Conservation (phyloP, 495 filamentous ascomycete species). For the Penicillium goetzii region DNA sequence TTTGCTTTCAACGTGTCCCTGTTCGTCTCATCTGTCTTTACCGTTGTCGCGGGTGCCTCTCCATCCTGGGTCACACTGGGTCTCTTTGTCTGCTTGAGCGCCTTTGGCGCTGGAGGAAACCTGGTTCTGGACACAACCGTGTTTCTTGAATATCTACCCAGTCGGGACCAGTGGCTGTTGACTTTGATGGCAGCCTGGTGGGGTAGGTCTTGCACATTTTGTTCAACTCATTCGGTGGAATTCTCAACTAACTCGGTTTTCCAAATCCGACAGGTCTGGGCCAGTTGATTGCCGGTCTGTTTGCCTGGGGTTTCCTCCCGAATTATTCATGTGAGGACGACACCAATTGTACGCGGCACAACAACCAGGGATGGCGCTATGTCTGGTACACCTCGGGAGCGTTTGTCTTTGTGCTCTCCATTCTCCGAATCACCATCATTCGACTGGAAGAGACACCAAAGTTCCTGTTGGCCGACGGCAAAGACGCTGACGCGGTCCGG, state of each 20-base stretch:
- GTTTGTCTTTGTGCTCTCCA: constrained; percentile 66
- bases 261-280: constrained; percentile 12
- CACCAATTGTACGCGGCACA: constrained; percentile 44
- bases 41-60: constrained; percentile 51
- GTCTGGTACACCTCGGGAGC: constrained; percentile 62
- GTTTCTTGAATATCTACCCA: constrained; percentile 56
- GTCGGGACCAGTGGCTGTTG: constrained; percentile 49
- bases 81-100: constrained; percentile 49
- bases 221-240: not conserved
- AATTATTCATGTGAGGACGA: constrained; percentile 38
- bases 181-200: constrained; percentile 57
- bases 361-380: constrained; percentile 62
- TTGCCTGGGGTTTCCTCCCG: constrained; percentile 54
- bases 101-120: constrained; percentile 66
- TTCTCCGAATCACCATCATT: constrained; percentile 69
- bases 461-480: constrained; percentile 66
- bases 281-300: constrained; percentile 38
- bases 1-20: constrained; percentile 58
- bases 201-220: constrained; percentile 32
- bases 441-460: constrained; percentile 73
- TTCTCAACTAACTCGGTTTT: not conserved
- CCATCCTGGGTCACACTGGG: constrained; percentile 55
- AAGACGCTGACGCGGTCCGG: constrained; percentile 63
- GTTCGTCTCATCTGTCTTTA: constrained; percentile 52
- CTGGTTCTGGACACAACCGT: constrained; percentile 70